These are phyloP conservation scores for Oryza longistaminata DNA, from an alignment of 176 grass and related monocot genomes.

Conservation along the genomic window DNA sequence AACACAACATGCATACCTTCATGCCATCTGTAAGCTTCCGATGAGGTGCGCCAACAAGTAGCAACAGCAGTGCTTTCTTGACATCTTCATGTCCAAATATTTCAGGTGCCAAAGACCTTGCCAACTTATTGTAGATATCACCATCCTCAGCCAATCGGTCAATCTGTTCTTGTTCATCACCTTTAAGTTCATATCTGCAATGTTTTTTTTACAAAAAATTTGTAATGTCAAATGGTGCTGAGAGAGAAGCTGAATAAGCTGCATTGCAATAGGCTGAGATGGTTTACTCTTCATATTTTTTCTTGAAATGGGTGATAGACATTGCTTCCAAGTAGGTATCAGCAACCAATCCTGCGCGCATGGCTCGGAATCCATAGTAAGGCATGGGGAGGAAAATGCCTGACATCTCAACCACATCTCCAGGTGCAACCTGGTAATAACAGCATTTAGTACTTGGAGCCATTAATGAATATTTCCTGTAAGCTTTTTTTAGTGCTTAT, in stretches of 20 bases:
- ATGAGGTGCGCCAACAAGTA: slow-evolving; percentile 95
- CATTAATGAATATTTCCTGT: not conserved
- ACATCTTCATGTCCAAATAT: slow-evolving; percentile 99
- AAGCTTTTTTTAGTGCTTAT: no score
- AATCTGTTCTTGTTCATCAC: slow-evolving; percentile 93
- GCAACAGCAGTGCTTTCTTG: slow-evolving; percentile 87
- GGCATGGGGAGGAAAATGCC: slow-evolving; percentile 98
- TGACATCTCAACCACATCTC: slow-evolving; percentile 93
- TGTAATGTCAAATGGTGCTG: slow-evolving; percentile 6
- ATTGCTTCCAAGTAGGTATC: slow-evolving; percentile 98
- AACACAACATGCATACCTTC: slow-evolving; percentile 65
- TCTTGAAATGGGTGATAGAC: slow-evolving; percentile 98
- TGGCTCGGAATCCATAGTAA: slow-evolving; percentile 88
- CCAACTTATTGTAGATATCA: slow-evolving; percentile 91
- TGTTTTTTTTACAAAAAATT: slow-evolving; percentile 25
- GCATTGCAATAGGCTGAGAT: not conserved
- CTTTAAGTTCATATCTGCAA: slow-evolving; percentile 94
- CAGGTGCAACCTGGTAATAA: slow-evolving; percentile 80
- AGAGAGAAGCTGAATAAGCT: slow-evolving; percentile 4
- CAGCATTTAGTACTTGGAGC: slow-evolving; percentile 19
- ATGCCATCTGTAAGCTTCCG: slow-evolving; percentile 93
- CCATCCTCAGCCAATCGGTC: slow-evolving; percentile 89
- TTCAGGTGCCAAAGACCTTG: slow-evolving; percentile 92
- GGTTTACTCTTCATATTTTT: slow-evolving; percentile 98
- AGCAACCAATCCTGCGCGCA: slow-evolving; percentile 98